phyloP scores from a whole-genome alignment of 2,329 filamentous ascomycete species.

The Beauveria asiatica region DNA sequence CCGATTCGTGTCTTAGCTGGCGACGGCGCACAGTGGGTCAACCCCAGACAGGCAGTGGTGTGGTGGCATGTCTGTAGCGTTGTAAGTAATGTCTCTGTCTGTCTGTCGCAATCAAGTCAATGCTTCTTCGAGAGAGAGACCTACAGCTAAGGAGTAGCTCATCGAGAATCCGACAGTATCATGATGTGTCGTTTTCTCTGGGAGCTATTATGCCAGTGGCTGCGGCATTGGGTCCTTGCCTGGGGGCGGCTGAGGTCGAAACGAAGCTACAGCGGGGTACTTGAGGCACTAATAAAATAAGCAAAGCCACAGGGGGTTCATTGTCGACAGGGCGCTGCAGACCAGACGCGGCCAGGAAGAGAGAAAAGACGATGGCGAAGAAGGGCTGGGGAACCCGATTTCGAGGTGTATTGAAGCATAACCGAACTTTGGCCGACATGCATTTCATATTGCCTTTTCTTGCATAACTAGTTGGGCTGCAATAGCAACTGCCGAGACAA shows the following conservation, averaged over 20 bases:
- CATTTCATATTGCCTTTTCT: neutral
- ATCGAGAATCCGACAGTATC: no score
- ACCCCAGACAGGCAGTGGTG: neutral
- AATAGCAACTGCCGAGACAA: conserved; percentile 2
- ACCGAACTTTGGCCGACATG: neutral
- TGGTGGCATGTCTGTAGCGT: neutral
- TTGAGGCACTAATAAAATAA: no score
- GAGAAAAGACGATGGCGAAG: neutral
- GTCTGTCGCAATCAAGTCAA: neutral
- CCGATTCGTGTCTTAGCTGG: neutral
- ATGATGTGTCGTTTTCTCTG: no score
- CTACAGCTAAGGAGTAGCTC: no score
- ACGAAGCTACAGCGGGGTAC: no score
- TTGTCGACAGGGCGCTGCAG: no score
- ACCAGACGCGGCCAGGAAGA: neutral
- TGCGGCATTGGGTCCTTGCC: neutral
- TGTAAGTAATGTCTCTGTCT: neutral
- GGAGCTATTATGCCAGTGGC: no score
- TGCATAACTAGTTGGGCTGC: neutral
- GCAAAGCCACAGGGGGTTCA: no score
- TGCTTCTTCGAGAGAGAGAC: neutral
- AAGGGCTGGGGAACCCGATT: neutral
- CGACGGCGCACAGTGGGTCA: neutral
- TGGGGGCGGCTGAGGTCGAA: no score
- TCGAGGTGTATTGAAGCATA: neutral